These are phyloP conservation scores for Ceratocystis destructans DNA, from an alignment of 2,329 filamentous ascomycete genomes.

Conservation along the genomic window DNA sequence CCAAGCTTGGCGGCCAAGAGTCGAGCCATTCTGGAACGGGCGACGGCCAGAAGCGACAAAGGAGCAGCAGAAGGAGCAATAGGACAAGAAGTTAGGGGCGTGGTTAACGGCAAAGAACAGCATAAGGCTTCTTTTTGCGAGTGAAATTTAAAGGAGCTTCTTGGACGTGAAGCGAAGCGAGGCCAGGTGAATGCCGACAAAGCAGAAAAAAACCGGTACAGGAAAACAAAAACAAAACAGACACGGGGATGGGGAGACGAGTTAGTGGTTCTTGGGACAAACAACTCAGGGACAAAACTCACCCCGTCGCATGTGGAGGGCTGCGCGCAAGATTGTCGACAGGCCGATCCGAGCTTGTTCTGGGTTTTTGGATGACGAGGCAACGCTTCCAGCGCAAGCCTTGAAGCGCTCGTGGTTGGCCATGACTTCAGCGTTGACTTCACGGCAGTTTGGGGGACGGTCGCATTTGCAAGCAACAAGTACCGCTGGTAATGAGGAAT, in stretches of 20 bases:
- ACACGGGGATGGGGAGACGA: slow-evolving; percentile 4
- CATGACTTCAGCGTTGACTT: slow-evolving; percentile 56
- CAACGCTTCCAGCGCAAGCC: slow-evolving; percentile 57
- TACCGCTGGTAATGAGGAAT: slow-evolving; percentile 59
- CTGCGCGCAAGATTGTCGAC: slow-evolving; percentile 57
- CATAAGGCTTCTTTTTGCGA: background rate
- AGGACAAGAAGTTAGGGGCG: background rate
- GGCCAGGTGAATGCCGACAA: background rate
- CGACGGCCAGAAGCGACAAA: slow-evolving; percentile 11
- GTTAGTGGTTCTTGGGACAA: background rate
- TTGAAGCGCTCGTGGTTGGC: slow-evolving; percentile 49
- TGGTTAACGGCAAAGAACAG: background rate
- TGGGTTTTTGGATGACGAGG: slow-evolving; percentile 54
- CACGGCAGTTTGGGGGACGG: slow-evolving; percentile 51
- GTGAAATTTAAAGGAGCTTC: background rate
- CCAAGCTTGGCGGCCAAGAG: background rate
- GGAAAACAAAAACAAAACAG: slow-evolving; percentile 16
- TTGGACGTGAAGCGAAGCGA: background rate
- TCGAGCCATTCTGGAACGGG: slow-evolving; percentile 9
- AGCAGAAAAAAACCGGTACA: background rate
- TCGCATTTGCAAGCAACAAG: slow-evolving; percentile 89
- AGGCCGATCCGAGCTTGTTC: slow-evolving; percentile 65
- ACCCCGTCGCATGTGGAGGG: slow-evolving; percentile 58
- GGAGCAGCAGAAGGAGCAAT: background rate
- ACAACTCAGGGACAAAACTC: slow-evolving; percentile 27